Percentiles rank a stretch among this genome's conserved stretches.
Conservation (phyloP, 805 yeast species). For the Priceomyces castillae region DNA sequence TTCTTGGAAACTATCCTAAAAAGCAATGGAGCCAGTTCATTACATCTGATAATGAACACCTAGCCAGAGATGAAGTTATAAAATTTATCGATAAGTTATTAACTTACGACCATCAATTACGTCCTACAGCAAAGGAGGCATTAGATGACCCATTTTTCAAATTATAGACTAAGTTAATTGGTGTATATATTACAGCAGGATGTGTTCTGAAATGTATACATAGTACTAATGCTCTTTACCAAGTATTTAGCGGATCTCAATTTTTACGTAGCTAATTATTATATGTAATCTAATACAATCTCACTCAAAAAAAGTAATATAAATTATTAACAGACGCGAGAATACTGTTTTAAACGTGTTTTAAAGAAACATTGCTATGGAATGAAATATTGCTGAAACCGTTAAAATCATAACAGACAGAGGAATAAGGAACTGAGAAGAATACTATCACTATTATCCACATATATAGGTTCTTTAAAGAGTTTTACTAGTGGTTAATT, state of each 20-base stretch:
- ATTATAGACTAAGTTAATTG: conserved; percentile 5
- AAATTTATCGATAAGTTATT: conserved; percentile 79
- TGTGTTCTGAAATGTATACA: background rate
- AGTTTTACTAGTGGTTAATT: background rate
- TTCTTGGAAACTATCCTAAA: conserved; percentile 64
- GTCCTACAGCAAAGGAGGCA: conserved; percentile 87
- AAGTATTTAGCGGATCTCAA: background rate
- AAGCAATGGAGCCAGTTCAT: conserved; percentile 86
- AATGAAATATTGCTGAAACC: too few species aligned
- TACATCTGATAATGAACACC: conserved; percentile 63
- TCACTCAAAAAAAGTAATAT: background rate
- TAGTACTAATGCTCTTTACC: background rate
- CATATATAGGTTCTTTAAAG: too few species aligned
- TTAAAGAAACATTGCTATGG: background rate
- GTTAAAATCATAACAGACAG: too few species aligned
- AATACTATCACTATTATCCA: too few species aligned
- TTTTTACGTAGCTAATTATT: background rate
- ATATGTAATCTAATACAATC: background rate
- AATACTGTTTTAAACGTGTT: conserved; percentile 4
- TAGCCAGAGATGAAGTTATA: conserved; percentile 64
- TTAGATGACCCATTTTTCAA: conserved; percentile 60
- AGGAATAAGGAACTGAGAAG: background rate
- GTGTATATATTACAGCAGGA: background rate
- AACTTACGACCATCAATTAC: conserved; percentile 83
- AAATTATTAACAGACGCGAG: conserved; percentile 2